Evolutionary conservation across 257 asterid species (phyloP).

Genomic region (Solanum virginianum): DNA sequence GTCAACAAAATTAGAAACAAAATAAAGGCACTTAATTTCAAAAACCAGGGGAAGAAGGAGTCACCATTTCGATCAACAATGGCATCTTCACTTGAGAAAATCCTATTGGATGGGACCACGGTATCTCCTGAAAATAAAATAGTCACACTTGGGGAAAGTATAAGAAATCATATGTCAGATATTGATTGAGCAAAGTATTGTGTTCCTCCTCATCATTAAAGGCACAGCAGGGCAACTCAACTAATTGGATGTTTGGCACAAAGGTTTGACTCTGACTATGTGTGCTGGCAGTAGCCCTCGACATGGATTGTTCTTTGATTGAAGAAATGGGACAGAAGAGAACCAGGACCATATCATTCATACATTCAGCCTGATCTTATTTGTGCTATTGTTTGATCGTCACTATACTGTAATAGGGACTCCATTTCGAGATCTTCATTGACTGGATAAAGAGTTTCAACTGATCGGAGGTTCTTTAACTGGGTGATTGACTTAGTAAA

Average conservation of each 20-base stretch:
- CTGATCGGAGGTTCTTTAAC: not conserved
- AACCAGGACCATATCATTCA: not conserved
- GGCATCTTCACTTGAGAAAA: slow-evolving; percentile 4
- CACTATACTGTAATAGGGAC: not conserved
- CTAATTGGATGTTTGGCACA: not conserved
- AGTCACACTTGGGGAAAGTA: not conserved
- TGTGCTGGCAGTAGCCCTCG: not conserved
- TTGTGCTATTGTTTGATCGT: not conserved
- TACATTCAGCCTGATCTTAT: not conserved
- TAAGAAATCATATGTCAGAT: not conserved
- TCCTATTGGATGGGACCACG: not conserved
- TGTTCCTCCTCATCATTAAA: not conserved
- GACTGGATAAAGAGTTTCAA: not conserved
- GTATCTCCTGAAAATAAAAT: not conserved
- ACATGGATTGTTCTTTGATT: not conserved
- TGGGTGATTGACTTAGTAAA: not conserved
- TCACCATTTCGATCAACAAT: slow-evolving; percentile 24
- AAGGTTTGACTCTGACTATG: not conserved
- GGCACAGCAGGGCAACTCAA: not conserved
- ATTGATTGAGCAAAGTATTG: not conserved
- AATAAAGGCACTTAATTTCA: not conserved
- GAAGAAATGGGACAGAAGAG: not conserved
- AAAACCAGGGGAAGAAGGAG: not conserved
- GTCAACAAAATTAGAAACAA: not conserved
- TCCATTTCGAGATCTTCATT: not conserved